phyloP scores from a whole-genome alignment of 202 grass and related monocot species.

The Saccharum hybrid region DNA sequence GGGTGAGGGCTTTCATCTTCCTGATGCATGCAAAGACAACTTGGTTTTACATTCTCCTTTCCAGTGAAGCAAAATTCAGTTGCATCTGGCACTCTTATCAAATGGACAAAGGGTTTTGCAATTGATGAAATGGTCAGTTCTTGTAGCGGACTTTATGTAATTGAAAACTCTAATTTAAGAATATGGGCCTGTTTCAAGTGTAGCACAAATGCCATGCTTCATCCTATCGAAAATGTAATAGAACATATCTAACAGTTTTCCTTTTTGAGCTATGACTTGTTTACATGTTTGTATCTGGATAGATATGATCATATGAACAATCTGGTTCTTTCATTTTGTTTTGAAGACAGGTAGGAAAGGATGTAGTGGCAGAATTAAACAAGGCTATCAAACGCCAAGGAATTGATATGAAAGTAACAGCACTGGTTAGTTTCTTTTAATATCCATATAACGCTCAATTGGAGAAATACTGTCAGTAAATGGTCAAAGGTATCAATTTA shows the following conservation, averaged over 20 bases:
- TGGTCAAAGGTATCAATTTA: neutral
- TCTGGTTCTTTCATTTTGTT: neutral
- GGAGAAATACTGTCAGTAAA: neutral
- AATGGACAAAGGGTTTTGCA: slow-evolving; percentile 86
- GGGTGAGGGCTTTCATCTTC: slow-evolving; percentile 71
- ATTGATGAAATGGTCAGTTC: slow-evolving; percentile 71
- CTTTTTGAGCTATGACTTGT: neutral
- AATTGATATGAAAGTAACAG: slow-evolving; percentile 74
- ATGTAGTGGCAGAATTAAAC: slow-evolving; percentile 80
- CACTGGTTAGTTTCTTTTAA: slow-evolving; percentile 60
- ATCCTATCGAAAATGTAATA: neutral
- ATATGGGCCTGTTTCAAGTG: neutral
- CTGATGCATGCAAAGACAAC: slow-evolving; percentile 73
- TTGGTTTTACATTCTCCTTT: slow-evolving; percentile 95
- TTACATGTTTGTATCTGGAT: neutral
- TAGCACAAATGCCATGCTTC: neutral
- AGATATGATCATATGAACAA: neutral
- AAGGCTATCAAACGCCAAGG: slow-evolving; percentile 68
- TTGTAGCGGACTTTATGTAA: slow-evolving; percentile 5
- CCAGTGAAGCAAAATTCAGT: slow-evolving; percentile 82
- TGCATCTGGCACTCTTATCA: slow-evolving; percentile 86
- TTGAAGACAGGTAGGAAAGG: slow-evolving; percentile 64
- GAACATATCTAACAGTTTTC: neutral
- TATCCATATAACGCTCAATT: neutral
- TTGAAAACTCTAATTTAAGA: neutral